Conservation (phyloP, 495 filamentous ascomycete species). For the Geopyxis carbonaria region DNA sequence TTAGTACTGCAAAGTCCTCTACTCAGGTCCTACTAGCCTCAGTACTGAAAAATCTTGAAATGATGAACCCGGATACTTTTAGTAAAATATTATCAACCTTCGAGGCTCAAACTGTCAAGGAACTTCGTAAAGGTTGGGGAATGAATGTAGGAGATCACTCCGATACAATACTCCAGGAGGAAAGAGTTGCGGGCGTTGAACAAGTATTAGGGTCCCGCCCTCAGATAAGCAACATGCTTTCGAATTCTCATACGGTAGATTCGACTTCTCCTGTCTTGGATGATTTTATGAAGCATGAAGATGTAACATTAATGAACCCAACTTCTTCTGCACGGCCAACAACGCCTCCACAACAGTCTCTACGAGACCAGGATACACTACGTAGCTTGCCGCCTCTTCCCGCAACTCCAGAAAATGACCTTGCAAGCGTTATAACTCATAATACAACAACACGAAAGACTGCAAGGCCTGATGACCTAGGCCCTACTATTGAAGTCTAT, state of each 20-base stretch:
- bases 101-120: constrained; percentile 18
- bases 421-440: no score
- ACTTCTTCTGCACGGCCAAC: constrained; percentile 14
- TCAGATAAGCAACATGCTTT: constrained; percentile 15
- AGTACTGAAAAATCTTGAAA: constrained; percentile 19
- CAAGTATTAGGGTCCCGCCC: constrained; percentile 23
- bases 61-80: constrained; percentile 16
- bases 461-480: constrained; percentile 1
- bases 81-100: constrained; percentile 23
- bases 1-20: constrained; percentile 21
- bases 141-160: constrained; percentile 20
- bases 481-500: constrained; percentile 34
- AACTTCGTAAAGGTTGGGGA: constrained; percentile 23
- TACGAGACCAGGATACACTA: constrained; percentile 18
- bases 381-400: constrained; percentile 8
- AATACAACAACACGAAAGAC: constrained; percentile 17
- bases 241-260: constrained; percentile 10
- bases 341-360: constrained; percentile 21
- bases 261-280: constrained; percentile 5
- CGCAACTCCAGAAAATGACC: constrained; percentile 11
- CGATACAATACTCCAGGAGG: constrained; percentile 17
- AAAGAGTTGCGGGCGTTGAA: constrained; percentile 25
- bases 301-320: constrained; percentile 34
- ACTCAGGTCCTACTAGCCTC: constrained; percentile 15
- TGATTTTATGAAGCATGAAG: constrained; percentile 34